Evolutionary conservation across 108 stramenopile species (phyloP).

Genomic region (Schizochytrium sp.): DNA sequence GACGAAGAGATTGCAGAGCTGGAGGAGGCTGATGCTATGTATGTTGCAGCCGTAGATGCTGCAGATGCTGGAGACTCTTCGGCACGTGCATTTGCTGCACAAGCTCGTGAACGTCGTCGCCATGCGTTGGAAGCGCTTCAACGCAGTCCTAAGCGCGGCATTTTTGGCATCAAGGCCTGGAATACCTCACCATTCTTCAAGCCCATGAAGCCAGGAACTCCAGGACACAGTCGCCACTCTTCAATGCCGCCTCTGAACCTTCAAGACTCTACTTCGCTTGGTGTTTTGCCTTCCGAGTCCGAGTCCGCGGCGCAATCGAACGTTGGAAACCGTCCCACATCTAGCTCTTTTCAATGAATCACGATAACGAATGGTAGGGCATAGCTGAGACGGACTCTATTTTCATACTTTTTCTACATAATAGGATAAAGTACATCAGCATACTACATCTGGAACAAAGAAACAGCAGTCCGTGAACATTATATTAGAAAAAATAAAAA

Average conservation of each 20-base stretch:
- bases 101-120: background rate
- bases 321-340: background rate
- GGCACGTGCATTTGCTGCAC: background rate
- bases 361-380: background rate
- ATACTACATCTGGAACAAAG: too few species aligned
- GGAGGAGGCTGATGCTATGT: background rate
- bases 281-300: slow-evolving; percentile 6
- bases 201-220: background rate
- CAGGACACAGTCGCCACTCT: slow-evolving; percentile 10
- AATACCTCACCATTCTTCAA: slow-evolving; percentile 51
- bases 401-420: too few species aligned
- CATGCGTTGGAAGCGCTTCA: background rate
- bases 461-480: too few species aligned
- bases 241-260: slow-evolving; percentile 25
- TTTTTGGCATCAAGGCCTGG: slow-evolving; percentile 56
- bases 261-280: background rate
- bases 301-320: background rate
- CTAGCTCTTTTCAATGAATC: background rate
- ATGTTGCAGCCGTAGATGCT: background rate
- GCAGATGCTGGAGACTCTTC: background rate
- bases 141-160: background rate
- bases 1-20: slow-evolving; percentile 35
- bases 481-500: too few species aligned
- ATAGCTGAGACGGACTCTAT: too few species aligned
- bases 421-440: too few species aligned